These are phyloP conservation scores for Penicillium vulpinum DNA, from an alignment of 2,329 filamentous ascomycete genomes.

Conservation along the genomic window DNA sequence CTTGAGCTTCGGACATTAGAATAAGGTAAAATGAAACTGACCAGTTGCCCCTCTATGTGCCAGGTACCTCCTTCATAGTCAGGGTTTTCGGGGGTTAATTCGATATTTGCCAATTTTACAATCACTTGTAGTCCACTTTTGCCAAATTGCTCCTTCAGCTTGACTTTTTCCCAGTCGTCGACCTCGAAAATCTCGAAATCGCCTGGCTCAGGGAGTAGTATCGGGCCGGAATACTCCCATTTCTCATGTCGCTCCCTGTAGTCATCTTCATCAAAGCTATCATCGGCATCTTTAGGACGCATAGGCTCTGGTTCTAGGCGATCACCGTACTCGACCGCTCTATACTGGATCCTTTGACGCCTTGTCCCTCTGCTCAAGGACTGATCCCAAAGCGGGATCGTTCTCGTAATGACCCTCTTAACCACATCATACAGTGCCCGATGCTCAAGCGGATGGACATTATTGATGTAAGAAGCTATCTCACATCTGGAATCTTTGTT, in stretches of 20 bases:
- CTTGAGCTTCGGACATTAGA: too few relatives aligned
- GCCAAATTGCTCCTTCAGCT: constrained; percentile 20
- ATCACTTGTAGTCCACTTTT: constrained; percentile 37
- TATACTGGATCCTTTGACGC: too few relatives aligned
- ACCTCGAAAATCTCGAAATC: background rate
- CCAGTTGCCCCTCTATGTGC: constrained; percentile 21
- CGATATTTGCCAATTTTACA: constrained; percentile 21
- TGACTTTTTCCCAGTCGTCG: too few relatives aligned
- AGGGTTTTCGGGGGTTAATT: constrained; percentile 17
- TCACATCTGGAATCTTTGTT: background rate
- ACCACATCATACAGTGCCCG: constrained; percentile 37
- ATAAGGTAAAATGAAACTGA: background rate
- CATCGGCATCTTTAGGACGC: too few relatives aligned
- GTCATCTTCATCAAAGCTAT: background rate
- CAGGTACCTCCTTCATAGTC: constrained; percentile 16
- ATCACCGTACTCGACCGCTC: too few relatives aligned
- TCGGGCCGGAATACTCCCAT: constrained; percentile 4
- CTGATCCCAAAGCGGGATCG: constrained; percentile 51
- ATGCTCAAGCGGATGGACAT: constrained; percentile 30
- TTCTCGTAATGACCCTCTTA: constrained; percentile 38
- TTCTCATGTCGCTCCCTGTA: background rate
- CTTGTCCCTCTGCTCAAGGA: constrained; percentile 16
- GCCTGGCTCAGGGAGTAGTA: constrained; percentile 20
- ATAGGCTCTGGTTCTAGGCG: too few relatives aligned
- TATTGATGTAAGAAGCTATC: background rate